A percentile compares a stretch with the other conserved stretches of the same genome.
phyloP scores from a whole-genome alignment of 768 basidiomycete genomes.

The Guyanaporus albipodus region DNA sequence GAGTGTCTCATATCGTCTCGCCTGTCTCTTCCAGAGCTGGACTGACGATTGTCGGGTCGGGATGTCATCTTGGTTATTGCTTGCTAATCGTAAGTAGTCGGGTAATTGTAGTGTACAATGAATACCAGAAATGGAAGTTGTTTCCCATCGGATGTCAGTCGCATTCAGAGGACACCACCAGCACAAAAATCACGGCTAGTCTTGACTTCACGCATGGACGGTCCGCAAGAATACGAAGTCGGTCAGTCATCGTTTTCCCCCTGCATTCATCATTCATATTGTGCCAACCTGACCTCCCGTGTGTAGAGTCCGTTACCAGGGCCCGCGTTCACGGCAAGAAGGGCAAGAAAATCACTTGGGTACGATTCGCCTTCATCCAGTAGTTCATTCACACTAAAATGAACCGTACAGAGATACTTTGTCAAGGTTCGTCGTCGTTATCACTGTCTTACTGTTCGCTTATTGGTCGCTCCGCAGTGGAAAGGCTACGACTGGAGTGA shows the following conservation, averaged over 20 bases:
- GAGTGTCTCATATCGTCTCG: conserved; percentile 68
- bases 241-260: conserved; percentile 39
- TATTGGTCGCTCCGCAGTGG: conserved; percentile 41
- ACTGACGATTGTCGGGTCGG: not conserved
- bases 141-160: conserved; percentile 9
- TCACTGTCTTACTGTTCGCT: not conserved
- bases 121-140: conserved; percentile 14
- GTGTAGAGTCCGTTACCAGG: conserved; percentile 47
- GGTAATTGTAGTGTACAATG: conserved; percentile 9
- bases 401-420: conserved; percentile 44
- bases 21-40: conserved; percentile 33
- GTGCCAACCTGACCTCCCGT: conserved; percentile 2
- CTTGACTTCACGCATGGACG: conserved; percentile 29
- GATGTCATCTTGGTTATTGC: not conserved
- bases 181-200: conserved; percentile 1
- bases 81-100: no score
- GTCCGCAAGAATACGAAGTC: conserved; percentile 59
- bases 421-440: conserved; percentile 46
- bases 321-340: conserved; percentile 48
- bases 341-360: conserved; percentile 50
- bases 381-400: conserved; percentile 10
- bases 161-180: not conserved
- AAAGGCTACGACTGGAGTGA: conserved; percentile 53
- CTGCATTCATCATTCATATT: not conserved
- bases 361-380: conserved; percentile 24